Base-by-base conservation (phyloP, 495 filamentous ascomycete genomes). In the Podospora conica region DNA sequence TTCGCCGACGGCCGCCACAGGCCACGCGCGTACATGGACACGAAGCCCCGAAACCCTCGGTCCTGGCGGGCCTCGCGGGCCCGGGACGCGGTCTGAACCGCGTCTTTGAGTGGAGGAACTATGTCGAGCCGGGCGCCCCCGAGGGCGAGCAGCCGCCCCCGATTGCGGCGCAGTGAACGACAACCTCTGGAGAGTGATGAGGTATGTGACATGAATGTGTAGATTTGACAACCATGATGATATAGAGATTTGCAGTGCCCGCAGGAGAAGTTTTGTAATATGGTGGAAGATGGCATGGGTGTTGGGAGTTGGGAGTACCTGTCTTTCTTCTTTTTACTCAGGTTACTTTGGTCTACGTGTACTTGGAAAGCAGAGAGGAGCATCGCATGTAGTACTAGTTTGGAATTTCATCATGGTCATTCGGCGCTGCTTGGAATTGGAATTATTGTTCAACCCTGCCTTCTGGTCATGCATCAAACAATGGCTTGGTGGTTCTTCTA, bases 31-130 rank as follows among this genome's bases (percentile, higher is more conserved):
- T 70, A 72, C 53, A 71, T 29, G 61, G 70, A 76, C 59, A 65
- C 15, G 74, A 75, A 31, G 57, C 58, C n/a, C 76, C 77, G 12
- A 72, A 70, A 60, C 72, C 74, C 31, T 81, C 80, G 23, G 73
- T 78, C 24, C 75, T 81, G 40, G 81, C 81, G 9, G 81, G 81
- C 0, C 74, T 83, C 12, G 75, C 74, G 11, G 81, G 81, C 9
- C 74, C 74, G 12, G 79, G 78, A 12, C 72, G 79, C 53, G 81
- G 81, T 8, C 75, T 80, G 75, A 74, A 80, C 66, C 74, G 81
- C 1, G 81, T 83, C 3, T 74, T 67, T 48, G 80, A 83, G 67
- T 83, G 81, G 81, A 70, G 77, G 27, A 77, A 76, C 54, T 80
- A 80, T 69, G 78, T 83, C 53, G 81, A 79, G 66, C 70, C 75